A percentile compares a stretch with the other conserved stretches of the same genome.
These are phyloP conservation scores for Pelagophyceae sp. DNA, from an alignment of 352 stramenopile species.

Conservation along the genomic window DNA sequence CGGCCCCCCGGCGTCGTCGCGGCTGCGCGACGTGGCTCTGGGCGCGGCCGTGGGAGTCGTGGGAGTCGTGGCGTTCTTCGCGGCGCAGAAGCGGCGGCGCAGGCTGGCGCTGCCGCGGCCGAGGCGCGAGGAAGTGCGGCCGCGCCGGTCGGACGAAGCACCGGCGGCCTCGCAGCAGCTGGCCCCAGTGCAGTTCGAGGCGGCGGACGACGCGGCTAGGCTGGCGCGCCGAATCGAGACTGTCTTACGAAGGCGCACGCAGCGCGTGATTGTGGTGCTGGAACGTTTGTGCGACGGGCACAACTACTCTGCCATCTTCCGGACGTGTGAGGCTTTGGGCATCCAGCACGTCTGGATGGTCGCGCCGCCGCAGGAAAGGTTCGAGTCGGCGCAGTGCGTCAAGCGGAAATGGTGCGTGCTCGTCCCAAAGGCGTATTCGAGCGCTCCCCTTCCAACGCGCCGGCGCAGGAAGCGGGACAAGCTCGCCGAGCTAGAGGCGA, in stretches of 20 bases:
- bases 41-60: neutral
- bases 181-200: neutral
- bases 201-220: neutral
- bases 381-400: constrained; percentile 14
- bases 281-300: constrained; percentile 61
- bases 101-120: too few relatives aligned
- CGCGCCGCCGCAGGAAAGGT: constrained; percentile 38
- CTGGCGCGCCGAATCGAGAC: constrained; percentile 38
- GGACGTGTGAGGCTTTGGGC: constrained; percentile 67
- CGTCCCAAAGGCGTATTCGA: too few relatives aligned
- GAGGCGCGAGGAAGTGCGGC: too few relatives aligned
- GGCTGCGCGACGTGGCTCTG: neutral
- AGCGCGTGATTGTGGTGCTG: constrained; percentile 57
- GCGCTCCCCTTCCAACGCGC: too few relatives aligned
- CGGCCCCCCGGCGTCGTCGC: too few relatives aligned
- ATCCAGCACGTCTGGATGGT: constrained; percentile 77
- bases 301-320: constrained; percentile 48
- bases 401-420: neutral
- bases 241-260: constrained; percentile 52
- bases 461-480: neutral
- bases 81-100: neutral
- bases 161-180: neutral
- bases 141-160: neutral
- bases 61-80: neutral
- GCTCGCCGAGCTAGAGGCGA: neutral